Conservation (phyloP, 208 protist species). For the Leishmania aethiopica region DNA sequence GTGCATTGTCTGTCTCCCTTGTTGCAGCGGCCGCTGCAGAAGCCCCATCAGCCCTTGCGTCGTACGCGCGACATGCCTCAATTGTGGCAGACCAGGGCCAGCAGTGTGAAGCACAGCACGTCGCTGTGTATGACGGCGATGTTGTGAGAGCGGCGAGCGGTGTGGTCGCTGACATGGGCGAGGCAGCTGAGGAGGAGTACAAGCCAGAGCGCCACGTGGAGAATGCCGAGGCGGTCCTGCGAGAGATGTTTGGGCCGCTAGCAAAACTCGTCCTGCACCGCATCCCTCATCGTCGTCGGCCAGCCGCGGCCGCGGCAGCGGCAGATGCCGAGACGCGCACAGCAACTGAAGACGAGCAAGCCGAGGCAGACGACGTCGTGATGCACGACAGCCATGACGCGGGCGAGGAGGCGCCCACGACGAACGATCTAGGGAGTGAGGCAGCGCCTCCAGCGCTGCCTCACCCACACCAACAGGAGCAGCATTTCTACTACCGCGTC, state of each 20-base stretch:
- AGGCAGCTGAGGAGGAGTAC: not conserved
- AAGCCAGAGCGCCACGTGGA: conserved; percentile 35
- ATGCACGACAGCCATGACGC: not conserved
- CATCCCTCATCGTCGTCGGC: conserved; percentile 27
- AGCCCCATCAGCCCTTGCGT: not conserved
- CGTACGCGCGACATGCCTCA: not conserved
- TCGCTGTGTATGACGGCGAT: not conserved
- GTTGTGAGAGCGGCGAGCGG: not conserved
- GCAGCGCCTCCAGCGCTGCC: not conserved
- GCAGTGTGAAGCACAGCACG: not conserved
- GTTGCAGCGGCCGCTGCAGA: not conserved
- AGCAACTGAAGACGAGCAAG: conserved; percentile 3
- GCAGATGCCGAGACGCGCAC: conserved; percentile 5
- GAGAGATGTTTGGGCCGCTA: conserved; percentile 72
- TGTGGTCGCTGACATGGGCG: not conserved
- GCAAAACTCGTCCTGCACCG: conserved; percentile 71
- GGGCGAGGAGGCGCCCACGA: not conserved
- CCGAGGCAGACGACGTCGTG: conserved; percentile 17
- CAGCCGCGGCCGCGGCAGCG: conserved; percentile 7
- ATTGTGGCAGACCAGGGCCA: not conserved
- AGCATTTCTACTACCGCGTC: conserved; percentile 56
- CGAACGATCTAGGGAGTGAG: not conserved
- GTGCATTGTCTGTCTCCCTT: not conserved
- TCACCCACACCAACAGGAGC: not conserved
- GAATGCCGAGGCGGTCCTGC: conserved; percentile 57